Evolutionary conservation across 441 rosid species (phyloP), one percentile per base, ranked within the genome.

Genomic region (Adansonia gregorii): DNA sequence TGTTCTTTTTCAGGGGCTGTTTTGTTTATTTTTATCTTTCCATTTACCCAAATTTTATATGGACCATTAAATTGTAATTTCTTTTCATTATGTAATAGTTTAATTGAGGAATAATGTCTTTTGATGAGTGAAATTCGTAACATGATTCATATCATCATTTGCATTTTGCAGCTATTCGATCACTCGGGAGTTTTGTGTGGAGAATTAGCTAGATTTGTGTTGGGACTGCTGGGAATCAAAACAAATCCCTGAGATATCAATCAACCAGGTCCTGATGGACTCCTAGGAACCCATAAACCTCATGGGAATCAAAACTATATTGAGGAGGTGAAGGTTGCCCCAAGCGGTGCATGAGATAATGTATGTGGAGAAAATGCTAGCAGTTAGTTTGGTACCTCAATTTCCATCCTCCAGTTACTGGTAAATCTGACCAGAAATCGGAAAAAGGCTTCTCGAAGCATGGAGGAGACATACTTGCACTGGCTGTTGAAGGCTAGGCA

Each of bases 141-240:
- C 6, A 51, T 70, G 41, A 72, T 49, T 74, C 11, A 4, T 51
- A 56, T 67, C 75, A 12, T 49, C 61, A 39, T 85, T 72, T 78
- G 46, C 2, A 27, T 27, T 84, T 74, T 78, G 81, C 90, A 94
- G 98, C 94, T 96, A 19, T 93, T 94, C 80, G 98, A 96, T 79
- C 94, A 97, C 66, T 68, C 89, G 2, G 97, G 99, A 49, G 1
- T 91, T 49, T 76, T 96, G 81, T 96, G 94, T 75, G 97, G 99
- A 52, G 99, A 96, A 85, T 81, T 96, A 80, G 98, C 99, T 45
- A 88, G 98, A 85, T 96, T 96, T 81, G 99, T 90, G 22, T 78
- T 93, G 74, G 89, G 98, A 79, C 17, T 96, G 72, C 88, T 96
- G 66, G 99, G 98, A 65, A 78, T 94, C 49, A 94, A 77, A 85